Conservation (phyloP, 2,329 filamentous ascomycete genomes). For the Nigrograna mackinnonii region DNA sequence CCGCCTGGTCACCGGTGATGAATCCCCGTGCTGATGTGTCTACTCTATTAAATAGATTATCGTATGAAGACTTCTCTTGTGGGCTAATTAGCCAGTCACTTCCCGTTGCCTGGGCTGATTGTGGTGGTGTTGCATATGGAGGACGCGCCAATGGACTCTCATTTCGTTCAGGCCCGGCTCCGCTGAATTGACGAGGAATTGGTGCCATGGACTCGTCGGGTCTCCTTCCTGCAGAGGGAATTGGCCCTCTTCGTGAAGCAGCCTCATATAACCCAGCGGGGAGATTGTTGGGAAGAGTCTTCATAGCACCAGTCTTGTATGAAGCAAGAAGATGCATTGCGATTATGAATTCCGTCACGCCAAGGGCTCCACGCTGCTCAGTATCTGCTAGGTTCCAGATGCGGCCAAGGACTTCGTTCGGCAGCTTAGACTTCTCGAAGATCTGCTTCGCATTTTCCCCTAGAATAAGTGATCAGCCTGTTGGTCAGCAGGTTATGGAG, state of each 20-base stretch:
- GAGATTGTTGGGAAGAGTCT: slow-evolving; percentile 76
- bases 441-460: slow-evolving; percentile 90
- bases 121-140: slow-evolving; percentile 51
- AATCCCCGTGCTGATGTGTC: slow-evolving; percentile 80
- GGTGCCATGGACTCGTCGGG: slow-evolving; percentile 58
- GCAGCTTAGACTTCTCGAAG: slow-evolving; percentile 88
- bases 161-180: slow-evolving; percentile 58
- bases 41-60: slow-evolving; percentile 80
- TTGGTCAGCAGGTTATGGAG: neutral
- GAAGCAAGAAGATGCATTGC: slow-evolving; percentile 97
- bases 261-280: slow-evolving; percentile 90
- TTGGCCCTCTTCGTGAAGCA: slow-evolving; percentile 65
- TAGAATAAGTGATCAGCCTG: slow-evolving; percentile 27
- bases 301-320: slow-evolving; percentile 81
- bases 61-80: slow-evolving; percentile 84
- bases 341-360: slow-evolving; percentile 91
- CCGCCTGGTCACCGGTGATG: slow-evolving; percentile 93
- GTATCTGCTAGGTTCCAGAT: slow-evolving; percentile 97
- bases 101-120: slow-evolving; percentile 59
- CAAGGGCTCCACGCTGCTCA: slow-evolving; percentile 85
- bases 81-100: slow-evolving; percentile 82
- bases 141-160: slow-evolving; percentile 62
- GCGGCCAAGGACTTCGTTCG: slow-evolving; percentile 87
- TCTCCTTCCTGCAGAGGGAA: slow-evolving; percentile 47
- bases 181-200: slow-evolving; percentile 83